Percentiles rank a stretch among this genome's conserved stretches.
Evolutionary conservation across 2,329 filamentous ascomycete species (phyloP).

Genomic region (Pleurostoma richardsiae): DNA sequence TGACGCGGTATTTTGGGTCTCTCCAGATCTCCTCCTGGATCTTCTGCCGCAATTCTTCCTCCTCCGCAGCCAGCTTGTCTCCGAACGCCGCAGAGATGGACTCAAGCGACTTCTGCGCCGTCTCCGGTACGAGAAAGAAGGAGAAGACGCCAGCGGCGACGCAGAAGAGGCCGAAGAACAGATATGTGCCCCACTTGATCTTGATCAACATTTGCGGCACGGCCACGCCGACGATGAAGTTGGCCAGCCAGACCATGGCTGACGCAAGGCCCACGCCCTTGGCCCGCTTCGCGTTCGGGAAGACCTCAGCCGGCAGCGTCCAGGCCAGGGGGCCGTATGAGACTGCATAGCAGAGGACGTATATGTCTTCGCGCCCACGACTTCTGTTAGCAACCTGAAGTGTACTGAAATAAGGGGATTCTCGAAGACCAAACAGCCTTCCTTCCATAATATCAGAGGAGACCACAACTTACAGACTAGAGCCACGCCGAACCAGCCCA

Average conservation of each 20-base stretch:
- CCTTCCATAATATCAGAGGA: too few species aligned
- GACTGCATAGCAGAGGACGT: slow-evolving; percentile 22
- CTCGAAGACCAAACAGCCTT: too few species aligned
- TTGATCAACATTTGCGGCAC: slow-evolving; percentile 48
- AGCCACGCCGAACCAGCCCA: slow-evolving; percentile 3
- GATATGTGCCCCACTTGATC: slow-evolving; percentile 40
- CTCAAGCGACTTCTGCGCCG: slow-evolving; percentile 38
- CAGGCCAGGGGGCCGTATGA: slow-evolving; percentile 27
- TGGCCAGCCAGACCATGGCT: slow-evolving; percentile 26
- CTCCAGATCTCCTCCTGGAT: too few species aligned
- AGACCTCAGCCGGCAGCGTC: slow-evolving; percentile 29
- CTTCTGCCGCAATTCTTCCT: neutral
- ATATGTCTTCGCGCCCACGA: slow-evolving; percentile 10
- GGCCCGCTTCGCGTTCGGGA: slow-evolving; percentile 24
- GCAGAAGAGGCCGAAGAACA: slow-evolving; percentile 51
- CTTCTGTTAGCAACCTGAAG: neutral
- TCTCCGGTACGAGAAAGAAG: slow-evolving; percentile 43
- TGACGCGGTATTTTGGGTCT: too few species aligned
- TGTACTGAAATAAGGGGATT: neutral
- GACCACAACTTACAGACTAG: neutral
- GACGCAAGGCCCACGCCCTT: slow-evolving; percentile 29
- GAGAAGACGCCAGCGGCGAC: slow-evolving; percentile 42
- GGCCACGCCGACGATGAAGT: slow-evolving; percentile 38
- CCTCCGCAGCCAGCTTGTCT: slow-evolving; percentile 6
- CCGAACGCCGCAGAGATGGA: slow-evolving; percentile 36